phyloP scores from a whole-genome alignment of 306 rosid species.

The Inga laurina region DNA sequence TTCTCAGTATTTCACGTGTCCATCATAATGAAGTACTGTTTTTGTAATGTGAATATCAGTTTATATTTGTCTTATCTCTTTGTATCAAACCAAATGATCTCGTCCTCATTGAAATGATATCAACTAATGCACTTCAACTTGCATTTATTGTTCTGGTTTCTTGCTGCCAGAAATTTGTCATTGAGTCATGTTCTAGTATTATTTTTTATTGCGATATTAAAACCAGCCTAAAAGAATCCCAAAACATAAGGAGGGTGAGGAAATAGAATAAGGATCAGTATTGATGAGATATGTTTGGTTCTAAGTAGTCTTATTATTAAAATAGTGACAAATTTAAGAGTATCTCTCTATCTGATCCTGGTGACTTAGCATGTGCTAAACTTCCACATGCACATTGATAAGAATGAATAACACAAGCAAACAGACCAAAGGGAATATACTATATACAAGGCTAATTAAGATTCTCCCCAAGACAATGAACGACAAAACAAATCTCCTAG shows the following conservation, averaged over 20 bases:
- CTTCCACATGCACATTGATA: not conserved
- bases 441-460: not conserved
- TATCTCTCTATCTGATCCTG: not conserved
- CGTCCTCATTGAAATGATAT: constrained; percentile 27
- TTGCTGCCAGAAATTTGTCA: constrained; percentile 22
- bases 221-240: constrained; percentile 34
- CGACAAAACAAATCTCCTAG: not conserved
- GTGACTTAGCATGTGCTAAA: not conserved
- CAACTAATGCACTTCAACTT: constrained; percentile 24
- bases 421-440: not conserved
- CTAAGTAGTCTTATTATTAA: constrained; percentile 7
- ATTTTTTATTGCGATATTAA: not conserved
- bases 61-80: constrained; percentile 23
- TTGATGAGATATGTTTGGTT: constrained; percentile 37
- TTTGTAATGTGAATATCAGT: constrained; percentile 14
- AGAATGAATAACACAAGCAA: constrained; percentile 1
- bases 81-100: constrained; percentile 27
- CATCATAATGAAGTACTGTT: constrained; percentile 29
- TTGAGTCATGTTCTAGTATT: constrained; percentile 7
- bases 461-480: not conserved
- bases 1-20: constrained; percentile 33
- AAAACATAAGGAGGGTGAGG: not conserved
- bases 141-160: constrained; percentile 25
- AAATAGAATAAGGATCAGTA: constrained; percentile 26
- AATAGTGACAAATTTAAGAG: constrained; percentile 15